Evolutionary conservation across 192 early-diverging fungal species (phyloP).

Genomic region (Powellomyces hirtus): DNA sequence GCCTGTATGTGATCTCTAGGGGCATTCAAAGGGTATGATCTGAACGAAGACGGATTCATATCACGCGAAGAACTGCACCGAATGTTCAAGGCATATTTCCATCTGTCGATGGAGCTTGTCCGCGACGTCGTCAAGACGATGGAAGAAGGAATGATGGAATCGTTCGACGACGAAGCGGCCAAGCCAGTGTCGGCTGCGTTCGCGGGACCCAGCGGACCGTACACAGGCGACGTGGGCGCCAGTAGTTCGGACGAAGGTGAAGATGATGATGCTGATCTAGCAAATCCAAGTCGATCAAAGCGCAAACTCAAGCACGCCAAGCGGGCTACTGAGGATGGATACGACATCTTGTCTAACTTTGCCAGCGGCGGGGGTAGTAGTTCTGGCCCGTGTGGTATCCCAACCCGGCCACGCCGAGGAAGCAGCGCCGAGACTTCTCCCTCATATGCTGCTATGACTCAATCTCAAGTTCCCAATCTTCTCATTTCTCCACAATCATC

Average conservation of each 20-base stretch:
- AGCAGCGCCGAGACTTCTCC: not conserved
- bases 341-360: slow-evolving; percentile 8
- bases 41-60: slow-evolving; percentile 82
- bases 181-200: slow-evolving; percentile 91
- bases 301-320: not conserved
- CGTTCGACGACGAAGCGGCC: slow-evolving; percentile 72
- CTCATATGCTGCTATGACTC: not conserved
- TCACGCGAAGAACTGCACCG: slow-evolving; percentile 78
- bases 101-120: slow-evolving; percentile 85
- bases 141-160: slow-evolving; percentile 85
- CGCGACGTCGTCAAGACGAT: slow-evolving; percentile 83
- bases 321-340: not conserved
- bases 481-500: not conserved
- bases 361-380: not conserved
- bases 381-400: no score
- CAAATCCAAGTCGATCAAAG: not conserved
- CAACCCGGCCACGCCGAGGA: not conserved
- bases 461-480: no score
- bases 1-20: slow-evolving; percentile 50
- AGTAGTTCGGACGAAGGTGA: slow-evolving; percentile 21
- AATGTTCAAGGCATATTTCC: slow-evolving; percentile 93
- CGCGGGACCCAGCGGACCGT: slow-evolving; percentile 50
- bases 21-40: slow-evolving; percentile 89
- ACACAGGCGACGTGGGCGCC: slow-evolving; percentile 32
- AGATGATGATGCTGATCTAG: not conserved